Base-by-base conservation (phyloP, 768 basidiomycete species). In the Rhizopogon salebrosus region DNA sequence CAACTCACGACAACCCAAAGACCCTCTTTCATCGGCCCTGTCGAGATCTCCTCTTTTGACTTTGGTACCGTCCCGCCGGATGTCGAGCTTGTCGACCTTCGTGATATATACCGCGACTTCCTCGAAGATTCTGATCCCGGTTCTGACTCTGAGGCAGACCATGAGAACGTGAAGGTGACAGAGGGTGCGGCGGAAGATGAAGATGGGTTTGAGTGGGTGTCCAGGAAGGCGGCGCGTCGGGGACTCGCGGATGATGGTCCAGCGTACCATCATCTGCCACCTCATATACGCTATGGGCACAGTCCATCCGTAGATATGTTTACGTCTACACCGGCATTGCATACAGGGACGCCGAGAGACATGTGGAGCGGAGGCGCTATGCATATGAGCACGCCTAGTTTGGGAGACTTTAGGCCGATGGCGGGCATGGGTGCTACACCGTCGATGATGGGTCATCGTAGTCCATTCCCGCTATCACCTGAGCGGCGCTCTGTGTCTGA, bases 21-120 rank as follows among this genome's bases (percentile, higher is more conserved):
- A n/a, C 97, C 95, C 0, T 92, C 92, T 9, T 98, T 95, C 68
- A 89, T 99, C 35, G 97, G 97, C 2, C 93, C 95, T 13, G 83
- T 98, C 54, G 80, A 86, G 54, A 84, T 98, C 51, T 86, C 84
- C 1, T 84, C 85, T 3, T 79, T 98, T 51, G 89, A 92, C 53
- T 95, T 99, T 69, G 97, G 97, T 29, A 82, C 85, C 0, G 73
- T 75, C 18, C 65, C 84, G 3, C 97, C 97, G 4, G 87, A 94
- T 54, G 80, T 95, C 22, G 92, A 97, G 66, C 79, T 98, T 49
- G 84, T 90, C 51, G 97, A 97, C 71, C 72, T 98, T 48, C 80
- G 92, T 42, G 93, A 98, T 75, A 92, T 98, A 53, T 92, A 95
- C 71, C 85, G 84, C 49, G 95, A 95, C 66, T 98, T 98, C 64